Evolutionary conservation across 2,329 filamentous ascomycete species (phyloP).

Genomic region (Seiridium cupressi): DNA sequence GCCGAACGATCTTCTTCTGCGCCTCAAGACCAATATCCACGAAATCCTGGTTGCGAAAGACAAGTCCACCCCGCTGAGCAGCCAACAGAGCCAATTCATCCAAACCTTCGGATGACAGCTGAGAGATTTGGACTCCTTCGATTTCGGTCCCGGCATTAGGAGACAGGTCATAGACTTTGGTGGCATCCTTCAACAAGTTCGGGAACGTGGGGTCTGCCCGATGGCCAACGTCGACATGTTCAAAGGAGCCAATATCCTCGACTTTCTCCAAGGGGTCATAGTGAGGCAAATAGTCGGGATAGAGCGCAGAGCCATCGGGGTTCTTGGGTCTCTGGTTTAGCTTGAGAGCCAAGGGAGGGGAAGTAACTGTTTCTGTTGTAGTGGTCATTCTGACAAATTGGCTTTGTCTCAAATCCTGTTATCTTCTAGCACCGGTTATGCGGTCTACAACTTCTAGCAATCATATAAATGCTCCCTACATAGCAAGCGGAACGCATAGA

Average conservation of each 20-base stretch:
- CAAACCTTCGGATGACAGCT: constrained; percentile 11
- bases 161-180: constrained; percentile 11
- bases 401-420: background rate
- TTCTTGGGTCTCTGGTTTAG: constrained; percentile 12
- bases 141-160: constrained; percentile 14
- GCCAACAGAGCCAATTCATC: constrained; percentile 20
- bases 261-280: constrained; percentile 18
- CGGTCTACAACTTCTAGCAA: background rate
- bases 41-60: constrained; percentile 21
- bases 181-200: background rate
- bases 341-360: constrained; percentile 1
- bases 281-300: constrained; percentile 16
- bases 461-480: background rate
- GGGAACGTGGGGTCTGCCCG: constrained; percentile 1
- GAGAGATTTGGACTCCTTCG: constrained; percentile 14
- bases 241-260: constrained; percentile 13
- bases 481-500: background rate
- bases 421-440: no score
- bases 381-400: background rate
- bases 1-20: constrained; percentile 18
- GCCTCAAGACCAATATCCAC: constrained; percentile 18
- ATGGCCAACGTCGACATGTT: constrained; percentile 6
- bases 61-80: constrained; percentile 17
- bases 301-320: constrained; percentile 12
- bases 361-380: background rate